Evolutionary conservation across 2,329 filamentous ascomycete genomes (phyloP).

Genomic region (Pseudogymnoascus sp.): DNA sequence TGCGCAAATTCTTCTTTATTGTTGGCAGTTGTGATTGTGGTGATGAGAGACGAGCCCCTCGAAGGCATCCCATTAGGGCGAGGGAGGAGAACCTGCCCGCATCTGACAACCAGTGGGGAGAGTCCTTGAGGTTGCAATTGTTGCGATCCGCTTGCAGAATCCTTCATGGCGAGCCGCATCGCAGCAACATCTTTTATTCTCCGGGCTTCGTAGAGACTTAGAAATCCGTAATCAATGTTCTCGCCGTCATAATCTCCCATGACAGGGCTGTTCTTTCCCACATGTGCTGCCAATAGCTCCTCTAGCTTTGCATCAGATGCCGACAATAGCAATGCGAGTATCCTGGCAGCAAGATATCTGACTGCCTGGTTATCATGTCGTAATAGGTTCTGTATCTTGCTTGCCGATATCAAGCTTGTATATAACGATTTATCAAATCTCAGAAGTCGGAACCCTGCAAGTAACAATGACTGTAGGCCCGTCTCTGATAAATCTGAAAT

Average conservation of each 20-base stretch:
- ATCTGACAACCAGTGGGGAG: slow-evolving; percentile 54
- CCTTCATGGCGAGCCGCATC: slow-evolving; percentile 2
- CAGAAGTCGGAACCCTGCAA: slow-evolving; percentile 72
- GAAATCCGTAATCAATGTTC: slow-evolving; percentile 70
- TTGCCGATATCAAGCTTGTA: slow-evolving; percentile 54
- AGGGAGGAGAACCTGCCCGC: slow-evolving; percentile 62
- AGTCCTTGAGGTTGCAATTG: slow-evolving; percentile 35
- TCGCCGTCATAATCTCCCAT: slow-evolving; percentile 68
- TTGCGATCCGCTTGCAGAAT: not conserved
- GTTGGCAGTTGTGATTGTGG: slow-evolving; percentile 62
- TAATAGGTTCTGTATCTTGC: slow-evolving; percentile 63
- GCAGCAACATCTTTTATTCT: slow-evolving; percentile 21
- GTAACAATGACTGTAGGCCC: slow-evolving; percentile 42
- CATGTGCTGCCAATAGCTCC: slow-evolving; percentile 58
- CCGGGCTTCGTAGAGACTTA: slow-evolving; percentile 50
- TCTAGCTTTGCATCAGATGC: slow-evolving; percentile 75
- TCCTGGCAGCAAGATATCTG: slow-evolving; percentile 73
- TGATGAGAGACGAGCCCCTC: slow-evolving; percentile 49
- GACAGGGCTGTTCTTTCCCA: slow-evolving; percentile 54
- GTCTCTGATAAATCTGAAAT: slow-evolving; percentile 31
- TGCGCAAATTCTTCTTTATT: slow-evolving; percentile 67
- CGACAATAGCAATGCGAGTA: slow-evolving; percentile 71
- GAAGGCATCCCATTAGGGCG: slow-evolving; percentile 45
- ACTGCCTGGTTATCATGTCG: slow-evolving; percentile 51
- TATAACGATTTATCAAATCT: slow-evolving; percentile 68